Conservation (phyloP, 148 eudicot genomes). For the Vaccinium corymbosum region DNA sequence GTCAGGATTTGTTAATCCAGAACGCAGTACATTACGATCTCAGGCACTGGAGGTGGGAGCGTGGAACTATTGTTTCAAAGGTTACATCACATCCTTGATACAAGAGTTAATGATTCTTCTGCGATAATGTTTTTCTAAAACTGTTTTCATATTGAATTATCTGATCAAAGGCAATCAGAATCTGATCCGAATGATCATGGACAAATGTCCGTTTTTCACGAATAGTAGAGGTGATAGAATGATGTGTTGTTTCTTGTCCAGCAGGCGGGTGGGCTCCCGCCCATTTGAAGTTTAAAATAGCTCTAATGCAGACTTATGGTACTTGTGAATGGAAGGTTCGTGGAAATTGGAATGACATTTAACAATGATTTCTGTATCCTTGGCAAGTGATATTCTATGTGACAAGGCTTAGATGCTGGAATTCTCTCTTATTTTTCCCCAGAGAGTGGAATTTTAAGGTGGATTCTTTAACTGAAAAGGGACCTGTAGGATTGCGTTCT, state of each 20-base stretch:
- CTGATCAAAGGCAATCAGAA: not conserved
- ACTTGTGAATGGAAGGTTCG: not conserved
- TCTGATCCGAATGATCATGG: not conserved
- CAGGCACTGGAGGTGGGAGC: conserved; percentile 97
- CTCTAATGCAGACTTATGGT: not conserved
- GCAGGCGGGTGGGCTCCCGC: not conserved
- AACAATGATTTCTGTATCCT: not conserved
- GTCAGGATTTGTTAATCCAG: conserved; percentile 96
- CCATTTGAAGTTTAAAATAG: not conserved
- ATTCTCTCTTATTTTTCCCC: not conserved
- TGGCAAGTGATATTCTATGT: not conserved
- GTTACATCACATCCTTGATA: conserved; percentile 29
- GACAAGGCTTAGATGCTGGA: not conserved
- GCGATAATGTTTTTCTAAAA: not conserved
- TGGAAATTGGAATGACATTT: not conserved
- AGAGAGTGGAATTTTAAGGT: not conserved
- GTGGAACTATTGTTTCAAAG: conserved; percentile 86
- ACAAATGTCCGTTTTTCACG: not conserved
- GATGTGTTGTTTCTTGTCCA: not conserved
- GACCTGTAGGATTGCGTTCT: not conserved
- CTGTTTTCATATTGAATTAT: not conserved
- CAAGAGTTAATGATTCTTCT: conserved; percentile 2
- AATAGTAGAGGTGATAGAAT: not conserved
- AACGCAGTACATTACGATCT: conserved; percentile 74
- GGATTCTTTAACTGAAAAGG: not conserved